Conservation (phyloP, 148 eudicot species). For the Chenopodium album region DNA sequence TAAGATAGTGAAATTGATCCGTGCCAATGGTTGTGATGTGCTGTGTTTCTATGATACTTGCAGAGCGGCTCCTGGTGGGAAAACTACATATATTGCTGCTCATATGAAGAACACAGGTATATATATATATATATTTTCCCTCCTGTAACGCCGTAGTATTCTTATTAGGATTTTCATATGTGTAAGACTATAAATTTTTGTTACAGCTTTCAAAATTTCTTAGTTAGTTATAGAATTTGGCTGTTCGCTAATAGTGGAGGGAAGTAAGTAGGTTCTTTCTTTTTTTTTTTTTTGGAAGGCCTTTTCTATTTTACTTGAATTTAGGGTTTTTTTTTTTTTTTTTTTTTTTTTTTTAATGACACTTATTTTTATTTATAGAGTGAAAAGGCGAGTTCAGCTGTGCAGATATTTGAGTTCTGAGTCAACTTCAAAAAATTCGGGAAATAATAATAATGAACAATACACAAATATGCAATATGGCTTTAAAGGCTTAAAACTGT, state of each 20-base stretch:
- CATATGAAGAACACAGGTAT: constrained; percentile 94
- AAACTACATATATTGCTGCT: constrained; percentile 86
- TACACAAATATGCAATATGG: neutral
- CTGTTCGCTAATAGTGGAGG: neutral
- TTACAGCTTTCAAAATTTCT: neutral
- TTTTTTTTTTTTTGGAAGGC: neutral
- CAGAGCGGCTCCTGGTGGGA: constrained; percentile 99
- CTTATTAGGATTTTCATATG: neutral
- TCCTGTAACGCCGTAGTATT: neutral
- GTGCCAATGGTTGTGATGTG: neutral
- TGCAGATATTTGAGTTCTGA: neutral
- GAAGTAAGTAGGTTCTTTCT: neutral
- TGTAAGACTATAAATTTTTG: neutral
- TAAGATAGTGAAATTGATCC: neutral
- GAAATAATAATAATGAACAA: neutral
- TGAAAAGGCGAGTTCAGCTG: neutral
- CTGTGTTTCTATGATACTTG: constrained; percentile 20
- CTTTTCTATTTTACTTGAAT: no score
- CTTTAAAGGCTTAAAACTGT: neutral
- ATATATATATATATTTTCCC: neutral
- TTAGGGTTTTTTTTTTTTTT: no score
- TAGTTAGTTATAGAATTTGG: neutral
- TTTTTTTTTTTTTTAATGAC: no score
- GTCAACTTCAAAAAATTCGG: neutral
- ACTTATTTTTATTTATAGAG: neutral